A percentile compares a stretch with the other conserved stretches of the same genome.
These are phyloP conservation scores for Aspergillus fructus DNA, from an alignment of 2,329 filamentous ascomycete genomes.

Conservation along the genomic window DNA sequence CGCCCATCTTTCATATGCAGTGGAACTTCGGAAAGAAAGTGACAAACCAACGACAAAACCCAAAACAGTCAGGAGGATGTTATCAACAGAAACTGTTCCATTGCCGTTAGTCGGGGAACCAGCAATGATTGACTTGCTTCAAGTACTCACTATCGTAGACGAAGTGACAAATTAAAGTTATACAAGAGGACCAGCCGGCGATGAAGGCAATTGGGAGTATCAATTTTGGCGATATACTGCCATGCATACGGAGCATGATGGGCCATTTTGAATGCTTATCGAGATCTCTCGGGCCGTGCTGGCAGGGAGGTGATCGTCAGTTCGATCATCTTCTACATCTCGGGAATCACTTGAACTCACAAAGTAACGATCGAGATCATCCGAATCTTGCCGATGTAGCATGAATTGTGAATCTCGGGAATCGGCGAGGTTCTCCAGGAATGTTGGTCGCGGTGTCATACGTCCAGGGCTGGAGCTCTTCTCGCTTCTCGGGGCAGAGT, in stretches of 20 bases:
- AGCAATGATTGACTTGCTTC: not conserved
- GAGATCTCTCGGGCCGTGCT: constrained; percentile 62
- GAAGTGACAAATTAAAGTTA: constrained; percentile 57
- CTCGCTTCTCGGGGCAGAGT: constrained; percentile 16
- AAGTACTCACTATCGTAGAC: constrained; percentile 40
- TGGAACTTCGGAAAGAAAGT: constrained; percentile 74
- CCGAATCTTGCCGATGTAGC: constrained; percentile 28
- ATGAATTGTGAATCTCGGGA: constrained; percentile 33
- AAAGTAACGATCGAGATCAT: constrained; percentile 63
- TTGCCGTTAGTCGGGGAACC: constrained; percentile 4
- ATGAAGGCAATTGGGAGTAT: constrained; percentile 67
- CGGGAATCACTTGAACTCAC: constrained; percentile 32
- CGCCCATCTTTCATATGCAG: constrained; percentile 71
- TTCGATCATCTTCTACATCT: not conserved
- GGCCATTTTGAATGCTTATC: constrained; percentile 75
- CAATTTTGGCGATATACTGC: constrained; percentile 72
- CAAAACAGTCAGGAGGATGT: constrained; percentile 70
- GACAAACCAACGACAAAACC: constrained; percentile 80
- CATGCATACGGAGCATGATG: constrained; percentile 72
- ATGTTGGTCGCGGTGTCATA: constrained; percentile 34
- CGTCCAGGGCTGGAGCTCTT: constrained; percentile 22
- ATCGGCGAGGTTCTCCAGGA: constrained; percentile 32
- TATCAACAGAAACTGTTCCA: constrained; percentile 49
- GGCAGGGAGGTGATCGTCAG: not conserved
- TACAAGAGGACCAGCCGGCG: constrained; percentile 63